Percentiles rank a stretch among this genome's conserved stretches.
These are phyloP conservation scores for Rosa hybrid DNA, from an alignment of 331 rosid genomes.

Conservation along the genomic window DNA sequence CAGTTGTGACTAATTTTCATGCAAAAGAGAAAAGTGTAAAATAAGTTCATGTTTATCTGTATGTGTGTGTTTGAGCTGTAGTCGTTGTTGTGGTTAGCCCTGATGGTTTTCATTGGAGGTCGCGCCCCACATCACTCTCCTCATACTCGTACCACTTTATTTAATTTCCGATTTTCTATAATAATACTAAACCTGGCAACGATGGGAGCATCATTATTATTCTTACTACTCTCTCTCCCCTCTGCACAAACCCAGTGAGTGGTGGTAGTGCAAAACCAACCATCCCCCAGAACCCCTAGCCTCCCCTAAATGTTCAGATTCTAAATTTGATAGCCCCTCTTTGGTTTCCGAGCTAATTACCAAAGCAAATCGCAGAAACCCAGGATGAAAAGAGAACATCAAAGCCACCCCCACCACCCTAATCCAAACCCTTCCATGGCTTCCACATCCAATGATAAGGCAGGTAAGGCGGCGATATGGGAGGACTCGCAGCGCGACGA, in stretches of 20 bases:
- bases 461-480: slow-evolving; percentile 58
- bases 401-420: slow-evolving; percentile 13
- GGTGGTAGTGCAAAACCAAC: slow-evolving; percentile 26
- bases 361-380: background rate
- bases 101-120: slow-evolving; percentile 43
- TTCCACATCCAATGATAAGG: slow-evolving; percentile 20
- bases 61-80: slow-evolving; percentile 18
- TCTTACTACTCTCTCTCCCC: background rate
- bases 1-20: background rate
- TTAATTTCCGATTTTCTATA: background rate
- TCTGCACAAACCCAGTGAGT: background rate
- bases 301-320: slow-evolving; percentile 35
- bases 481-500: slow-evolving; percentile 50
- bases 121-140: slow-evolving; percentile 61
- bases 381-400: slow-evolving; percentile 64
- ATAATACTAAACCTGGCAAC: background rate
- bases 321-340: slow-evolving; percentile 11
- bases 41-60: slow-evolving; percentile 52
- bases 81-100: slow-evolving; percentile 21
- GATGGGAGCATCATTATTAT: slow-evolving; percentile 9
- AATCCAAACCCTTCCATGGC: slow-evolving; percentile 43
- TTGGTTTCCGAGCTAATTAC: slow-evolving; percentile 1
- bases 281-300: slow-evolving; percentile 16
- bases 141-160: slow-evolving; percentile 17
- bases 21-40: background rate